Evolutionary conservation across 2,329 filamentous ascomycete genomes (phyloP).

Genomic region (Epichloe amarillans): DNA sequence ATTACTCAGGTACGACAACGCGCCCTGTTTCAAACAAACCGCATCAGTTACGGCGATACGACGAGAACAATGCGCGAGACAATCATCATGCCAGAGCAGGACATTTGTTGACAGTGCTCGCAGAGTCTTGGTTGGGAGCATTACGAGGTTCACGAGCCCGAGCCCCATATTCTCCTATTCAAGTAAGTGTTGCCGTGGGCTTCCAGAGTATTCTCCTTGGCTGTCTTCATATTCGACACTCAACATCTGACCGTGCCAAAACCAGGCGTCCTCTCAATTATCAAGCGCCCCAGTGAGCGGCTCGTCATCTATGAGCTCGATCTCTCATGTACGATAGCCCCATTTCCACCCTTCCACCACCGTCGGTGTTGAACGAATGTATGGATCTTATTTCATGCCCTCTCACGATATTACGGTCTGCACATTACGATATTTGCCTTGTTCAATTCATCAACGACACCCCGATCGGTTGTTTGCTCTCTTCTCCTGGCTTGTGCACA

Average conservation of each 20-base stretch:
- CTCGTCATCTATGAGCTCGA: slow-evolving; percentile 3
- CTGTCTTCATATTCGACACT: background rate
- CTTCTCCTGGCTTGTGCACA: background rate
- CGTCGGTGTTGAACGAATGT: slow-evolving; percentile 8
- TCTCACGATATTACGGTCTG: slow-evolving; percentile 12
- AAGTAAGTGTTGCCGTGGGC: slow-evolving; percentile 47
- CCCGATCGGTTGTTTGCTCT: slow-evolving; percentile 1
- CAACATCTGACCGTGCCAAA: background rate
- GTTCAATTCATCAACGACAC: slow-evolving; percentile 4
- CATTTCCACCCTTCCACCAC: slow-evolving; percentile 2
- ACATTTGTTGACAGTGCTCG: background rate
- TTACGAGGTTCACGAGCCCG: slow-evolving; percentile 97
- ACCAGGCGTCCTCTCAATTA: slow-evolving; percentile 74
- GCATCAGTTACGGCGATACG: background rate
- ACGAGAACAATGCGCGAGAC: background rate
- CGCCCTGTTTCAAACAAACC: background rate
- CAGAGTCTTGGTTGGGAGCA: slow-evolving; percentile 98
- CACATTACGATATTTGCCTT: slow-evolving; percentile 7
- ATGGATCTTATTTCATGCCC: slow-evolving; percentile 10
- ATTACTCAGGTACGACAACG: slow-evolving; percentile 70
- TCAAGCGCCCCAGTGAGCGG: slow-evolving; percentile 48
- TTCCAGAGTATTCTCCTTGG: background rate
- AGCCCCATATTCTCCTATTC: slow-evolving; percentile 96
- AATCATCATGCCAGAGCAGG: background rate
- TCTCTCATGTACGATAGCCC: slow-evolving; percentile 12